Base-by-base conservation (phyloP, 805 yeast species). In the Pichia phayaonensis region DNA sequence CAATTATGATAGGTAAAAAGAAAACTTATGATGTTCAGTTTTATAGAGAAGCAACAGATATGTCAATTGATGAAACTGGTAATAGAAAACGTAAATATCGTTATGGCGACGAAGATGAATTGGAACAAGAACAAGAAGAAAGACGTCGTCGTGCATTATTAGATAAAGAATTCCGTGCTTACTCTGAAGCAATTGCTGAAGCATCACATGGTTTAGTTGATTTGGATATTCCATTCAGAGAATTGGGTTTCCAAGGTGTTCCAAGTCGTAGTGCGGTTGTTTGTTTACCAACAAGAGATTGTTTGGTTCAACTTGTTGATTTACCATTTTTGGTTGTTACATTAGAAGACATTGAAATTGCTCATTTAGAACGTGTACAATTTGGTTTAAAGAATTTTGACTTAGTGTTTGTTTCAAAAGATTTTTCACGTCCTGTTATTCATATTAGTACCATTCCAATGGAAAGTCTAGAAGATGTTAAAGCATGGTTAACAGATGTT, bases 61-160 rank as follows among this genome's bases (percentile, higher is more conserved):
- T 90, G 76, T 83, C 95, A 3, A 90, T 90, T 61, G 99, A 94
- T 69, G 99, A 94, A 70, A 94, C 99, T 20, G 96, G 97, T 56
- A 90, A 89, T 54, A 84, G 96, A 55, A 84, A 88, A 71, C 82
- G 97, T 68, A 79, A 78, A 57, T 84, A 84, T 67, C 74, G 84
- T 58, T 94, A 94, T 65, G 99, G 99, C 44, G 99, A 94, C 66
- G 99, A 94, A 68, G 99, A 94, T 68, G 99, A 94, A 71, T 74
- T 94, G 56, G 98, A 94, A 69, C 97, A 92, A 69, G 99, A 94
- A 72, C 97, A 92, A 70, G 98, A 94, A 68, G 99, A 94, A 71
- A 83, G 97, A 72, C 79, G 92, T 68, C 80, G 97, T 70, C 86
- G 95, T 61, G 86, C 87, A 23, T 79, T 88, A 39, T 78, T 94